A percentile compares a stretch with the other conserved stretches of the same genome.
These are phyloP conservation scores for Diaporthe australafricana DNA, from an alignment of 2,329 filamentous ascomycete species.

Conservation along the genomic window DNA sequence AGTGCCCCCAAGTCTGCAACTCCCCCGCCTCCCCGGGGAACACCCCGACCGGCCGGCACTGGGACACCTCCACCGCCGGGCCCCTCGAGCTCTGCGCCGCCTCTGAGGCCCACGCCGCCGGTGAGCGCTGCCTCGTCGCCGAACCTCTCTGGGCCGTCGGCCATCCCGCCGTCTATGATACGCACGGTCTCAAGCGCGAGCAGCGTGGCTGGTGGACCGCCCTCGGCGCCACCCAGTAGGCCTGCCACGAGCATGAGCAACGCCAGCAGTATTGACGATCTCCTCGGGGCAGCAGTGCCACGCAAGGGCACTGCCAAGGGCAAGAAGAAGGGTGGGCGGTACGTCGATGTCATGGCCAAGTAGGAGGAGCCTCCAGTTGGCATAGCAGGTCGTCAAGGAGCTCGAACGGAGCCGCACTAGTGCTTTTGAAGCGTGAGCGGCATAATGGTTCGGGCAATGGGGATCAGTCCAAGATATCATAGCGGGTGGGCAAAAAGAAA, in stretches of 20 bases:
- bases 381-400: background rate
- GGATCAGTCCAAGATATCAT: background rate
- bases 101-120: slow-evolving; percentile 34
- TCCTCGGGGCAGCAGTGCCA: slow-evolving; percentile 80
- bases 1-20: slow-evolving; percentile 71
- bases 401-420: background rate
- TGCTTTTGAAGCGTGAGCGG: background rate
- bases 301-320: slow-evolving; percentile 77
- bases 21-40: slow-evolving; percentile 81
- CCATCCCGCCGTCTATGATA: slow-evolving; percentile 55
- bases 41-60: slow-evolving; percentile 61
- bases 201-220: slow-evolving; percentile 48
- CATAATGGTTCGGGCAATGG: background rate
- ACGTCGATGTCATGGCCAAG: slow-evolving; percentile 96
- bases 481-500: background rate
- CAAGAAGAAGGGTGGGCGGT: slow-evolving; percentile 81
- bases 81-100: slow-evolving; percentile 26
- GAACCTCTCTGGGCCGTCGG: slow-evolving; percentile 45
- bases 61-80: slow-evolving; percentile 65
- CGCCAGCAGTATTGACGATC: slow-evolving; percentile 94
- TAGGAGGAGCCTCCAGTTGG: slow-evolving; percentile 42
- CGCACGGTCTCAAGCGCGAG: slow-evolving; percentile 62
- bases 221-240: slow-evolving; percentile 70
- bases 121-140: slow-evolving; percentile 35
- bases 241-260: slow-evolving; percentile 88